Evolutionary conservation across 2,329 filamentous ascomycete genomes (phyloP), one percentile per base, ranked within the genome.

Genomic region (Talaromyces sp.): DNA sequence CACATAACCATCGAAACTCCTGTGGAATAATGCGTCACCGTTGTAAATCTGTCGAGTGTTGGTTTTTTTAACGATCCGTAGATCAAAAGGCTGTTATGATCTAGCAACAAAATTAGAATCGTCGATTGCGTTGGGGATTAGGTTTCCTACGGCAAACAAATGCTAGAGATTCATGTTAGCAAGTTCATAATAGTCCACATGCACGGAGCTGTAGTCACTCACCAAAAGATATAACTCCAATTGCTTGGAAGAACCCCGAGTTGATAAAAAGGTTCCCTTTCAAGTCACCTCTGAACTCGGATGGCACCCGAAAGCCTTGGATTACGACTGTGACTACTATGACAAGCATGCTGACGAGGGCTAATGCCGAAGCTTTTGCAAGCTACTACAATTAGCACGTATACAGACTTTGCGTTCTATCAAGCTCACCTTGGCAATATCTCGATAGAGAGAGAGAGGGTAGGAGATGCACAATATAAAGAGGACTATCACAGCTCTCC

Each of bases 161-260:
- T 36, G 88, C 86, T 85, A 68, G 27, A 58, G 47, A 61, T 36
- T 31, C 68, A 82, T 75, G 79, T 67, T 66, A 53, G 56, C 15
- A 56, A 47, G 56, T 58, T 53, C 31, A 8, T 13, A 61, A 40
- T 43, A 47, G 72, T 17, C 6, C 38, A 15, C n/a, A n/a, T n/a
- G n/a, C n/a, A n/a, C 17, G 40, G 8, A 11, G 11, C 34, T 31
- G 65, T 15, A 31, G 19, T 11, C 40, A 67, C 85, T 56, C 83
- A 95, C 91, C 93, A 77, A 99, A 99, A 4, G 95, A 98, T 71
- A 99, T 99, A 19, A 99, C 94, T 36, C 95, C 95, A 72, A 99
- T 93, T 25, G 95, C 94, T 78, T 98, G 93, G 74, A 98, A 96
- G 66, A 99, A 89, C 58, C 94, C 95, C 29, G 85, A 83, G 73